phyloP scores from a whole-genome alignment of 371 early-diverging fungal species.

The Capillidium rhysosporum region DNA sequence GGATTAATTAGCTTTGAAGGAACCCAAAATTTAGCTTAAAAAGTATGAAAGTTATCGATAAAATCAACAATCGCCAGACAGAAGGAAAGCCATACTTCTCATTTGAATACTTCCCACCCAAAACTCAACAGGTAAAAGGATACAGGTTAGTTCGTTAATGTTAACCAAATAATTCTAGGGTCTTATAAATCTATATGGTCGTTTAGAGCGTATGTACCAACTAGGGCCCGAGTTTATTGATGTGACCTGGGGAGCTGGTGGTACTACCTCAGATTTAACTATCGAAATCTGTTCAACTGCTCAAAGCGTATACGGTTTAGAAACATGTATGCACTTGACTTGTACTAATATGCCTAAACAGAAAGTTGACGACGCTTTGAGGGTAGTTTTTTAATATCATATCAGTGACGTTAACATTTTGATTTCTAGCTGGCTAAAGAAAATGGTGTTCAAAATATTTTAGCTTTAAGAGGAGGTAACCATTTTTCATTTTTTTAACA shows the following conservation, averaged over 20 bases:
- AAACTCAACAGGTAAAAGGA: conserved; percentile 37
- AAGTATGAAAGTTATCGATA: conserved; percentile 55
- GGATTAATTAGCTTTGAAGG: too few relatives aligned
- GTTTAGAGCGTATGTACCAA: conserved; percentile 73
- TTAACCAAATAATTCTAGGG: conserved; percentile 22
- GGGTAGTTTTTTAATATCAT: conserved; percentile 10
- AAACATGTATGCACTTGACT: conserved; percentile 82
- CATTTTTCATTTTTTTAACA: neutral
- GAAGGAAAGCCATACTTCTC: conserved; percentile 51
- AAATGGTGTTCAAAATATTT: conserved; percentile 72
- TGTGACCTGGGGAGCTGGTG: conserved; percentile 90
- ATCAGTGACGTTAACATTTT: conserved; percentile 12
- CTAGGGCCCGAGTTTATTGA: conserved; percentile 85
- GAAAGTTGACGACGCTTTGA: conserved; percentile 55
- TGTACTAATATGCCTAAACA: conserved; percentile 80
- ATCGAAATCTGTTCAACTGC: conserved; percentile 60
- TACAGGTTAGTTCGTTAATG: neutral
- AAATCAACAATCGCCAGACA: conserved; percentile 28
- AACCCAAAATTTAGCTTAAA: neutral
- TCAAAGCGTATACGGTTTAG: conserved; percentile 70
- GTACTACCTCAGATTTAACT: conserved; percentile 63
- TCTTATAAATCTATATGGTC: conserved; percentile 70
- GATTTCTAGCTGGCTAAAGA: conserved; percentile 33
- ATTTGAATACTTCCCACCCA: conserved; percentile 88
- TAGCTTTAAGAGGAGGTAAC: conserved; percentile 57